phyloP scores from a whole-genome alignment of 148 eudicot species.

The Rhododendron ferrugineum region DNA sequence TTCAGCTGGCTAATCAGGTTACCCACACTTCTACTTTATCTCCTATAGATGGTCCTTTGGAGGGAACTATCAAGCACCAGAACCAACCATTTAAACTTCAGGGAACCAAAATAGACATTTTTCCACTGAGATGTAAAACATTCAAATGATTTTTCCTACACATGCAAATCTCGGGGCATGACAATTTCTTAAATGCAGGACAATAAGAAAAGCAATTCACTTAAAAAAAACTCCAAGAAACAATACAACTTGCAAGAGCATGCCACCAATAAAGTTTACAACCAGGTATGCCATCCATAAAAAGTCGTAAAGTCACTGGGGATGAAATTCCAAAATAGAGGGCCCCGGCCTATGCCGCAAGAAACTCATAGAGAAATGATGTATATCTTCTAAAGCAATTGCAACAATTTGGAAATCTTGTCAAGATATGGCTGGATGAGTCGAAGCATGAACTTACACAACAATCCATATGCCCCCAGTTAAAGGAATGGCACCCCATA shows the following conservation, averaged over 20 bases:
- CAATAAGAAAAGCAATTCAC: background rate
- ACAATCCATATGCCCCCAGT: slow-evolving; percentile 93
- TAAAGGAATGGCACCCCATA: slow-evolving; percentile 93
- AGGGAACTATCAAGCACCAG: background rate
- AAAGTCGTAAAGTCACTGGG: background rate
- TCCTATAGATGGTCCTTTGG: background rate
- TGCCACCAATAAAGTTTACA: background rate
- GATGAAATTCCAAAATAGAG: background rate
- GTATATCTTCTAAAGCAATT: background rate
- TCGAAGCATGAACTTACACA: slow-evolving; percentile 52
- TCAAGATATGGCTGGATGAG: background rate
- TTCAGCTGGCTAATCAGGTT: slow-evolving; percentile 1
- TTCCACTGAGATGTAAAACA: background rate
- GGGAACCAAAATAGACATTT: background rate
- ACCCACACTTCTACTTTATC: background rate
- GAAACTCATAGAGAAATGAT: background rate
- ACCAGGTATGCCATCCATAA: background rate
- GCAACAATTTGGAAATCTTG: background rate
- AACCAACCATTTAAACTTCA: background rate
- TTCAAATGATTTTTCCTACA: background rate
- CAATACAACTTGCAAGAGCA: background rate
- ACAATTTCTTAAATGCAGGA: background rate
- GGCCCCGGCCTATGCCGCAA: background rate
- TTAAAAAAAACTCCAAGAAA: background rate
- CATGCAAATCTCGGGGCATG: background rate